These are phyloP conservation scores for Cladophialophora psammophila DNA, from an alignment of 2,329 filamentous ascomycete genomes.

Conservation along the genomic window DNA sequence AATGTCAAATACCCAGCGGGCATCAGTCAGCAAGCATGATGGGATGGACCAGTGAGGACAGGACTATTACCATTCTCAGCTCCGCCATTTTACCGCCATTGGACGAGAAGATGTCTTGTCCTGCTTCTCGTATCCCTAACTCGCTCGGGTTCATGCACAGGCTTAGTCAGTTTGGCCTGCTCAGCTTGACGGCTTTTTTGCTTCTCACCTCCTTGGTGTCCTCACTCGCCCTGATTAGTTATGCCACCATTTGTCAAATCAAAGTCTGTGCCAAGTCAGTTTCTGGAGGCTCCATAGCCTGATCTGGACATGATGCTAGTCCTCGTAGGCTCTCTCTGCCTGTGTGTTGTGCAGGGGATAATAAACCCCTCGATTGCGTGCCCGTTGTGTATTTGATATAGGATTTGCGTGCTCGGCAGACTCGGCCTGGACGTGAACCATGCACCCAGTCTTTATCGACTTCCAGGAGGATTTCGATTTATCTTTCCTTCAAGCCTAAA, in stretches of 20 bases:
- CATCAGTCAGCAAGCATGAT: conserved; percentile 29
- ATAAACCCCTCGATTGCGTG: not conserved
- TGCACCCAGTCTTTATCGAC: too few species aligned
- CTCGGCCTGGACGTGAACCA: not conserved
- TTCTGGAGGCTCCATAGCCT: not conserved
- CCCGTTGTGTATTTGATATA: not conserved
- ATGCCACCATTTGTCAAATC: not conserved
- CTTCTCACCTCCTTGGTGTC: too few species aligned
- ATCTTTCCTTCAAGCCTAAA: too few species aligned
- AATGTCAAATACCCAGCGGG: conserved; percentile 24
- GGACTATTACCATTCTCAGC: conserved; percentile 7
- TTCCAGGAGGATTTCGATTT: too few species aligned
- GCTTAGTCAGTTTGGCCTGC: conserved; percentile 26
- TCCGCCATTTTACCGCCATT: conserved; percentile 12
- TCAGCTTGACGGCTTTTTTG: too few species aligned
- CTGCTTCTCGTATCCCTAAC: conserved; percentile 22
- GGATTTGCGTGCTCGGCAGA: not conserved
- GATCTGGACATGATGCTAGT: not conserved
- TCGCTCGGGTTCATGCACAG: conserved; percentile 25
- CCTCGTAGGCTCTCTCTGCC: not conserved
- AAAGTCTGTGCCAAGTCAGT: not conserved
- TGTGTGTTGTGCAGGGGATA: not conserved
- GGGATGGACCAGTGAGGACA: conserved; percentile 14
- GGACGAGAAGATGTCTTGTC: conserved; percentile 13
- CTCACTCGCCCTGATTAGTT: not conserved